phyloP scores from a whole-genome alignment of 768 basidiomycete genomes.

The Lanmaoa pseudosensibilis region DNA sequence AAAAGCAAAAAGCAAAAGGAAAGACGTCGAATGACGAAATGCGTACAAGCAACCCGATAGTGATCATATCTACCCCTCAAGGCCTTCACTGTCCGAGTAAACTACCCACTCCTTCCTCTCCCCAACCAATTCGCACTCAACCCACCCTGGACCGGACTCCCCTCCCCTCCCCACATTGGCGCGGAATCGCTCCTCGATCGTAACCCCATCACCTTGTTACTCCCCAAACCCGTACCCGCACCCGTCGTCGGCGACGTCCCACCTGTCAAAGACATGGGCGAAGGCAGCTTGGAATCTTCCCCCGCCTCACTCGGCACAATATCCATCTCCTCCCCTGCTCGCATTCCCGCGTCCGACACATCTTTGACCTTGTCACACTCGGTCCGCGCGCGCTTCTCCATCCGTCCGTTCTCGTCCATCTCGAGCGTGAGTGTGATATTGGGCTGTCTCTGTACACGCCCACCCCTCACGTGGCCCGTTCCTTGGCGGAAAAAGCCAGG shows the following conservation, averaged over 20 bases:
- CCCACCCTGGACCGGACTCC: slow-evolving; percentile 18
- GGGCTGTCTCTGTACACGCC: slow-evolving; percentile 25
- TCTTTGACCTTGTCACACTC: slow-evolving; percentile 11
- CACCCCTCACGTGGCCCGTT: slow-evolving; percentile 22
- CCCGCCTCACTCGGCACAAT: slow-evolving; percentile 9
- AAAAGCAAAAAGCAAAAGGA: slow-evolving; percentile 14
- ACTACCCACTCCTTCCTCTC: slow-evolving; percentile 26
- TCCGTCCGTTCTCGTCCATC: slow-evolving; percentile 19
- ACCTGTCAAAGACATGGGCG: slow-evolving; percentile 22
- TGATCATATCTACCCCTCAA: background rate
- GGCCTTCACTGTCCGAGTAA: slow-evolving; percentile 28
- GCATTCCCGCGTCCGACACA: slow-evolving; percentile 7
- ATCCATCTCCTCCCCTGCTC: slow-evolving; percentile 28
- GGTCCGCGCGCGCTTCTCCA: slow-evolving; percentile 28
- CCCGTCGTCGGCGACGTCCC: slow-evolving; percentile 14
- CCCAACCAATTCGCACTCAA: slow-evolving; percentile 32
- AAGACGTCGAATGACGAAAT: slow-evolving; percentile 27
- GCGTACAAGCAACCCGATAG: background rate
- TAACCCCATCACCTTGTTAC: slow-evolving; percentile 19
- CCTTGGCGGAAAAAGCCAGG: slow-evolving; percentile 10
- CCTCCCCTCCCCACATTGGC: slow-evolving; percentile 22
- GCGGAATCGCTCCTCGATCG: slow-evolving; percentile 28
- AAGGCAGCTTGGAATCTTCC: slow-evolving; percentile 21
- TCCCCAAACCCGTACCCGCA: slow-evolving; percentile 13
- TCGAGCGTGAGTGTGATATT: slow-evolving; percentile 34